phyloP scores from a whole-genome alignment of 2,329 filamentous ascomycete genomes.

The Aureobasidium subglaciale region DNA sequence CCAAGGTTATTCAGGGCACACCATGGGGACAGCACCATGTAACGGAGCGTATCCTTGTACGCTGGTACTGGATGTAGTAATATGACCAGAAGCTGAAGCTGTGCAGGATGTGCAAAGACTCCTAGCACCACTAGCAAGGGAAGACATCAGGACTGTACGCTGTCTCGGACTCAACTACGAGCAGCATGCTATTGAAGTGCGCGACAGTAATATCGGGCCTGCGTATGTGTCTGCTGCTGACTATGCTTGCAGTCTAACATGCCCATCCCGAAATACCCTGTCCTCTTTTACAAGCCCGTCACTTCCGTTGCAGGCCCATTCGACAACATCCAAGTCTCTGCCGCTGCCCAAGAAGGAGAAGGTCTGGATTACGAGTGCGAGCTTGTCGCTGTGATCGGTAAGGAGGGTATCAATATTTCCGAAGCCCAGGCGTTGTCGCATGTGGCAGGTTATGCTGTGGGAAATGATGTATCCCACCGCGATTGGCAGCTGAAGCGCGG shows the following conservation, averaged over 20 bases:
- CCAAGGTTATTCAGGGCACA: slow-evolving; percentile 56
- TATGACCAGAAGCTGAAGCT: background rate
- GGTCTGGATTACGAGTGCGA: slow-evolving; percentile 72
- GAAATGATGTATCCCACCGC: slow-evolving; percentile 74
- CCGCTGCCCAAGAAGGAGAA: slow-evolving; percentile 52
- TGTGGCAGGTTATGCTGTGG: slow-evolving; percentile 66
- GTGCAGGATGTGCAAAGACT: slow-evolving; percentile 40
- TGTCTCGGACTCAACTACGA: slow-evolving; percentile 67
- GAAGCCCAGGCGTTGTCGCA: slow-evolving; percentile 60
- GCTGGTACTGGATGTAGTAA: background rate
- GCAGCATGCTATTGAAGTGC: slow-evolving; percentile 45
- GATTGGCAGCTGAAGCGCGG: slow-evolving; percentile 46
- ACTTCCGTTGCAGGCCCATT: slow-evolving; percentile 57
- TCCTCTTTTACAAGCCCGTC: slow-evolving; percentile 65
- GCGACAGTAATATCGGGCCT: too few relatives aligned
- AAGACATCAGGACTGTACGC: slow-evolving; percentile 59
- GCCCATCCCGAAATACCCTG: slow-evolving; percentile 60
- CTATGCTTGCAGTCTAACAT: slow-evolving; percentile 41
- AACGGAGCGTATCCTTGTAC: slow-evolving; percentile 49
- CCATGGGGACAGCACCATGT: slow-evolving; percentile 60
- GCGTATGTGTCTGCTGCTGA: background rate
- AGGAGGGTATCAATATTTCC: slow-evolving; percentile 56
- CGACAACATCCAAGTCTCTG: slow-evolving; percentile 58
- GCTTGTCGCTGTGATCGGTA: slow-evolving; percentile 66
- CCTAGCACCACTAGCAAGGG: slow-evolving; percentile 56